Evolutionary conservation across 495 filamentous ascomycete genomes (phyloP), one percentile per base, ranked within the genome.

Genomic region (Aspergillus sparsus): DNA sequence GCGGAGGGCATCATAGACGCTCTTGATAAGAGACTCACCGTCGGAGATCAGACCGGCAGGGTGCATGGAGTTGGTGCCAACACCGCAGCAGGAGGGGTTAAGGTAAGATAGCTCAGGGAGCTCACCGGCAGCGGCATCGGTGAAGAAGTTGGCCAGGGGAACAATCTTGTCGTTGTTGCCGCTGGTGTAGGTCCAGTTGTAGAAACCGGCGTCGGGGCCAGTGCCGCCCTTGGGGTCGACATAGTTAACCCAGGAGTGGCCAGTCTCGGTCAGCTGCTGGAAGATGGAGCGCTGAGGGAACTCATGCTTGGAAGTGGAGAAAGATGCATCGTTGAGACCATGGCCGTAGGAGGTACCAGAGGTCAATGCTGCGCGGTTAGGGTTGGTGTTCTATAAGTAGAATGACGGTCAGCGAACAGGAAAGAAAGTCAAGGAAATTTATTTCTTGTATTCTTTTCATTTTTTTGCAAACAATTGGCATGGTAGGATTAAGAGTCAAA

Each of bases 191-290:
- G 79, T 80, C 78, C 78, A 83, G 66, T 74, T 60, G 60, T 67
- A 78, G 73, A 73, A 76, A 21, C 53, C 64, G 33, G 70, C 59
- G 27, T 77, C 76, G 0, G 74, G 64, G n/a, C 61, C 64, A 2
- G 69, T 64, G 67, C 71, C 75, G 41, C 58, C 66, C 57, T 58
- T 70, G 64, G 74, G 74, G 63, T 74, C 73, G 68, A 81, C 72
- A 69, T 82, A 82, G 74, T 83, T 82, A 62, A 72, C 72, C 81
- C 80, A 83, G 11, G 71, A 69, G 60, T 76, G 70, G 63, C 62
- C 62, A 15, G 68, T 74, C 53, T 80, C 74, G 34, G 67, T 70
- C n/a, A 79, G 67, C 33, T 77, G 72, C 64, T 82, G 71, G 71
- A 83, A 82, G 55, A 82, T 77, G 47, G 68, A 74, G 44, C 69